phyloP scores from a whole-genome alignment of 2,329 filamentous ascomycete species.

The Emergomyces pasteurianus region DNA sequence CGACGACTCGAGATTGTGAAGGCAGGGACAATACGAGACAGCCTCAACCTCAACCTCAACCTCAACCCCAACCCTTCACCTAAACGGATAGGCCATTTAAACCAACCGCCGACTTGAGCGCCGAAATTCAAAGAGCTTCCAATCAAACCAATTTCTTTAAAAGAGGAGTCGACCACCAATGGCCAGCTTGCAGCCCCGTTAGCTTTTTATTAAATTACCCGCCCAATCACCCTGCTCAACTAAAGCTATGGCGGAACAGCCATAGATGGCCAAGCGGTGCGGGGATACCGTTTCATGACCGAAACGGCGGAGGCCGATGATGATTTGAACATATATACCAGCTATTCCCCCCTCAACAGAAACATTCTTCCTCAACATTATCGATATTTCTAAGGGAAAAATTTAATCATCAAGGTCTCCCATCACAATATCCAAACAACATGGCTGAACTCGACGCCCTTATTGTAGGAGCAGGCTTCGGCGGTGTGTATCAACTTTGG shows the following conservation, averaged over 20 bases:
- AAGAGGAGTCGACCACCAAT: background rate
- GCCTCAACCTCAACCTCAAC: background rate
- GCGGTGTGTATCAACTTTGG: conserved; percentile 42
- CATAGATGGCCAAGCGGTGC: background rate
- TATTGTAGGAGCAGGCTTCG: conserved; percentile 20
- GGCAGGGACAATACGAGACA: background rate
- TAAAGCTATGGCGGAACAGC: background rate
- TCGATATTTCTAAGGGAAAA: background rate
- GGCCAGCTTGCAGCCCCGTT: background rate
- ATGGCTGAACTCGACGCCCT: conserved; percentile 16
- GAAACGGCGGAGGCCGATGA: background rate
- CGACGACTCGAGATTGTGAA: background rate
- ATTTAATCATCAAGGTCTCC: background rate
- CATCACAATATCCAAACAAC: background rate
- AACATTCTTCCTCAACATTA: background rate
- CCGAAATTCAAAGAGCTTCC: background rate
- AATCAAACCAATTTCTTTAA: background rate
- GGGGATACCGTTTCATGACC: background rate
- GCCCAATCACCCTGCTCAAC: background rate
- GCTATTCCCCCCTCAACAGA: background rate
- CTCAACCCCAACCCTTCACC: background rate
- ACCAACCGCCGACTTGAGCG: background rate
- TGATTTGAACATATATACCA: background rate
- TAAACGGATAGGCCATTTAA: background rate
- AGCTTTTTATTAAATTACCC: background rate